Evolutionary conservation across 257 asterid species (phyloP), one percentile per base, ranked within the genome.

Genomic region (Penstemon newberryi): DNA sequence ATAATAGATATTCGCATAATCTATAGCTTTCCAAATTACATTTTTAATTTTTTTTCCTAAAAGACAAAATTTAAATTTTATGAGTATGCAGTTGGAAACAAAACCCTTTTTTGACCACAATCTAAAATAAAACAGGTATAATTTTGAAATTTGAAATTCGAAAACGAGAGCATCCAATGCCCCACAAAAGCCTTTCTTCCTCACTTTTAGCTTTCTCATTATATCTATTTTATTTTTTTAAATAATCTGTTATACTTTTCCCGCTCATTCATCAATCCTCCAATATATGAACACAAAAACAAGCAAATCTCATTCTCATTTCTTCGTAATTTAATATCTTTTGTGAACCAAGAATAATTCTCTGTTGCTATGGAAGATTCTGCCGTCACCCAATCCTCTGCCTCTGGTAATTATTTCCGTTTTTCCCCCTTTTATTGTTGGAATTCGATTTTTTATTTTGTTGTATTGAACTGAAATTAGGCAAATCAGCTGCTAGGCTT

Each of bases 401-500:
- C 65, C 69, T 67, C 93, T 8, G 87, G 93, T 88, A 81, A 69
- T 15, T 40, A 36, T 38, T 9, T 18, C 47, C 43, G 4, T 56
- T 8, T 18, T 7, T 18, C 1, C 18, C 5, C 38, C 8, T 19
- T 12, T 64, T 2, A 40, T 70, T 44, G 43, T 9, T 56, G 42
- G 15, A 6, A 38, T 49, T 49, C 15, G 54, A 49, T 12, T 25
- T 25, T 25, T 25, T 25, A 25, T 25, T 25, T 25, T 25, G 33
- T 25, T 25, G 33, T 25, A 25, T 25, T 25, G 33, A 25, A 25
- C 33, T 25, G 33, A 25, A 25, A 25, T 25, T 25, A 25, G 33
- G 33, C 66, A 77, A 71, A 82, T 75, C 91, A 37, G 44, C 95
- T 5, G 47, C 97, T 18, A 84, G 74, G 85, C 97, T 90, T 74